A percentile compares a stretch with the other conserved stretches of the same genome.
Evolutionary conservation across 2,329 filamentous ascomycete species (phyloP).

Genomic region (Dactylonectria macrodidyma): DNA sequence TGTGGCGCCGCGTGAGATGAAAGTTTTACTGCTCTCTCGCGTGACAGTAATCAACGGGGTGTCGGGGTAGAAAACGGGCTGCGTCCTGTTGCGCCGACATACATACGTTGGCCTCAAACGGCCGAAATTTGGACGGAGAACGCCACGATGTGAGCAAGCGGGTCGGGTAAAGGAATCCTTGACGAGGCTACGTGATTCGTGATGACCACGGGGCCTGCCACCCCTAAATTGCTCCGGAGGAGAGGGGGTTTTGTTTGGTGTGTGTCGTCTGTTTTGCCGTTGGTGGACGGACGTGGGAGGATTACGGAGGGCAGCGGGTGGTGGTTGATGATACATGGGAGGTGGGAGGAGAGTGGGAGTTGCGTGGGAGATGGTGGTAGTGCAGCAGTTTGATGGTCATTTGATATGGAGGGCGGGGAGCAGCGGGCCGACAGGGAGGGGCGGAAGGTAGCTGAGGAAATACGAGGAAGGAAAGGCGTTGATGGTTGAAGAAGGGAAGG

Average conservation of each 20-base stretch:
- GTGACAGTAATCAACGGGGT: conserved; percentile 23
- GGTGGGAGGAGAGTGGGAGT: conserved; percentile 16
- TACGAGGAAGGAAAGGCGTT: conserved; percentile 16
- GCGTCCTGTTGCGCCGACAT: conserved; percentile 1
- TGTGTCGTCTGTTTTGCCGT: conserved; percentile 1
- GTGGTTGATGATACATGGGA: conserved; percentile 21
- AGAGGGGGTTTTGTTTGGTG: conserved; percentile 5
- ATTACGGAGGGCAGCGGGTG: conserved; percentile 8
- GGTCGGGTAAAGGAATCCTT: conserved; percentile 17
- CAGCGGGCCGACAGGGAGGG: conserved; percentile 25
- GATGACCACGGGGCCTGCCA: not conserved
- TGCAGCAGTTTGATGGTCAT: conserved; percentile 34
- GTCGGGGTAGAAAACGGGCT: conserved; percentile 6
- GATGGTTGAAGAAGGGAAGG: conserved; percentile 23
- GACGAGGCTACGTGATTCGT: conserved; percentile 22
- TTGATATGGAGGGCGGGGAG: conserved; percentile 33
- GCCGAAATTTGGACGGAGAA: conserved; percentile 20
- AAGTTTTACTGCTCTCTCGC: conserved; percentile 20
- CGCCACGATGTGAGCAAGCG: conserved; percentile 24
- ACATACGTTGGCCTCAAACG: conserved; percentile 1
- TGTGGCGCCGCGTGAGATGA: conserved; percentile 12
- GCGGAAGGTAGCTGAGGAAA: conserved; percentile 21
- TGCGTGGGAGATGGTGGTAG: conserved; percentile 32
- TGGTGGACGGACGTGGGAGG: conserved; percentile 13
- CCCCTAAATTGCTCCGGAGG: conserved; percentile 13